Evolutionary conservation across 2,329 filamentous ascomycete species (phyloP), one percentile per base, ranked within the genome.

Genomic region (Dothistroma septosporum): DNA sequence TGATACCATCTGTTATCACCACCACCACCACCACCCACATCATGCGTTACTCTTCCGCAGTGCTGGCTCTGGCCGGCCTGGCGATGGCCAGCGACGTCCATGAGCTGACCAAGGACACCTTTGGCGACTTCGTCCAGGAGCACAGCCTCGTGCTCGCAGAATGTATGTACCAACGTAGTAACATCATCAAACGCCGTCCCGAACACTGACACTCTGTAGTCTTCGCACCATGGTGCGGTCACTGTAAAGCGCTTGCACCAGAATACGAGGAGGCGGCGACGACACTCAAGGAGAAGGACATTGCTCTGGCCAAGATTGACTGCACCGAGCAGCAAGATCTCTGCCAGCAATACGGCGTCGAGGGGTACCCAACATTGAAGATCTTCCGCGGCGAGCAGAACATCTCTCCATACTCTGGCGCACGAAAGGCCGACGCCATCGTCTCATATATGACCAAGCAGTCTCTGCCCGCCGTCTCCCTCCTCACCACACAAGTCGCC

Each of bases 321-420:
- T 97, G 94, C 85, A 97, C 93, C 74, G 92, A 90, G 76, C 91
- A 99, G 83, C 81, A 87, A 65, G 91, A 96, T 35, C 88, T 99
- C 69, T 99, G 94, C 86, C 85, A 92, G 78, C 82, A 85, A 70
- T 90, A 90, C 73, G 92, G 91, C 65, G 92, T 99, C 48, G 92
- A 97, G 83, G 94, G 94, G 68, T 99, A 99, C 84, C 94, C 94
- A 65, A 99, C 94, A 68, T 86, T 99, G 75, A 99, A 97, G 87
- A 86, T 99, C 80, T 99, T 99, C 92, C 91, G 93, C 72, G 93
- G 94, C 70, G 78, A 80, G 48, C 91, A 97, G 11, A 91, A 89
- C 76, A 79, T 91, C 75, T 82, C 85, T 67, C 88, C 92, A 66
- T 99, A 99, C 81, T 82, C 83, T 71, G 94, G 94, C 74, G 88